Base-by-base conservation (phyloP, 2,329 filamentous ascomycete species). In the Cladosporium sp. region DNA sequence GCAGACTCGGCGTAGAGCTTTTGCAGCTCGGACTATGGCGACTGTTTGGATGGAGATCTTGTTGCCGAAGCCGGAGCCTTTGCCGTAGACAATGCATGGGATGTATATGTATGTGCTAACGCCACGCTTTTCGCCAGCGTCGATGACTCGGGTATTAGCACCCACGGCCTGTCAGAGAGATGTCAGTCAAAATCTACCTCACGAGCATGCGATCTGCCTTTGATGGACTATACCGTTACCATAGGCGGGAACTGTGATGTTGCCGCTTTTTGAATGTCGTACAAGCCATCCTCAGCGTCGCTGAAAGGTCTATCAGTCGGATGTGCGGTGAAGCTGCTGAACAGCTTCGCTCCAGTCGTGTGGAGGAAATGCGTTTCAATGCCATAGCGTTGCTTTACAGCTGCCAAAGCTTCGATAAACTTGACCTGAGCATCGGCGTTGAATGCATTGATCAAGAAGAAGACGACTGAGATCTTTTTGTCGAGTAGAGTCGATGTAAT, bases 41-140 rank as follows among this genome's bases (percentile, higher is more conserved):
- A 77, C 75, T 0, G 77, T 81, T 63, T 83, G 80, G 50, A 81
- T 82, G 1, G 80, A 82, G 40, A 79, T 79, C 1, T 58, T 61
- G 61, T 83, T 82, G 1, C 80, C 79, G 58, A 82, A 82, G 0
- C 80, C 80, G 59, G 76, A 73, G 3, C 79, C 77, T 56, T 75
- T 69, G 6, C 80, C 80, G 61, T 80, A 82, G 14, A 84, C 81
- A 28, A 83, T 77, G 63, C 81, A 83, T 1, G 81, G 81, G 0
- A 69, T 70, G 65, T 83, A 83, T n/a, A 83, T 75, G 62, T 83
- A 83, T 59, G 74, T 77, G 30, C 70, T 71, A 3, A 83, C 78
- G 0, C 77, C 78, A 14, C 12, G 30, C 8, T 45, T 22, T 30
- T 60, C 52, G 38, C 42, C 58, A 15, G 51, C 58, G 40, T 60